Percentiles rank a stretch among this genome's conserved stretches.
These are phyloP conservation scores for Lipomyces starkeyi DNA, from an alignment of 805 yeast species.

Conservation along the genomic window DNA sequence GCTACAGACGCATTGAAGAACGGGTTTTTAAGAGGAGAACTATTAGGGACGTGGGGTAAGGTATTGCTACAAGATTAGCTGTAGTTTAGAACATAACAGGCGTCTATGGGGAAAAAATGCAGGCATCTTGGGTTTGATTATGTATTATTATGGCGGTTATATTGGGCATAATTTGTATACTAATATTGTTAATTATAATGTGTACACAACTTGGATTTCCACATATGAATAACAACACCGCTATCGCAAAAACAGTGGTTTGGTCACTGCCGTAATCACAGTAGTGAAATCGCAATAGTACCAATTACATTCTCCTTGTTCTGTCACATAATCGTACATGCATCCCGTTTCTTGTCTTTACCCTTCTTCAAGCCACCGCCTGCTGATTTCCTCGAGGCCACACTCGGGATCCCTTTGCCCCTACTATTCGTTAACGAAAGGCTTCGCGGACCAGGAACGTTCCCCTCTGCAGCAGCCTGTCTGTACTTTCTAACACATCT, in stretches of 20 bases:
- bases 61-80: constrained; percentile 13
- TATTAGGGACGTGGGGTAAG: constrained; percentile 35
- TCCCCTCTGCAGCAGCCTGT: not conserved
- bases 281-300: not conserved
- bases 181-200: not conserved
- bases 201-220: not conserved
- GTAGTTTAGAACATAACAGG: not conserved
- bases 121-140: not conserved
- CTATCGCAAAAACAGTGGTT: not conserved
- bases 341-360: constrained; percentile 7
- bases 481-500: constrained; percentile 2
- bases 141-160: not conserved
- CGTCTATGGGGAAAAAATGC: not conserved
- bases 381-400: not conserved
- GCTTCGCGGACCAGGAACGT: not conserved
- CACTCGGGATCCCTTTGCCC: not conserved
- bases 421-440: not conserved
- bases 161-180: not conserved
- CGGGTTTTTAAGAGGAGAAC: constrained; percentile 25
- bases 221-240: not conserved
- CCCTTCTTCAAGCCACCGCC: not conserved
- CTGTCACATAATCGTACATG: constrained; percentile 3
- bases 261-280: not conserved
- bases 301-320: not conserved
- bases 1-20: constrained; percentile 32